phyloP scores from a whole-genome alignment of 2,329 filamentous ascomycete species.

The Cryoendolithus antarcticus region DNA sequence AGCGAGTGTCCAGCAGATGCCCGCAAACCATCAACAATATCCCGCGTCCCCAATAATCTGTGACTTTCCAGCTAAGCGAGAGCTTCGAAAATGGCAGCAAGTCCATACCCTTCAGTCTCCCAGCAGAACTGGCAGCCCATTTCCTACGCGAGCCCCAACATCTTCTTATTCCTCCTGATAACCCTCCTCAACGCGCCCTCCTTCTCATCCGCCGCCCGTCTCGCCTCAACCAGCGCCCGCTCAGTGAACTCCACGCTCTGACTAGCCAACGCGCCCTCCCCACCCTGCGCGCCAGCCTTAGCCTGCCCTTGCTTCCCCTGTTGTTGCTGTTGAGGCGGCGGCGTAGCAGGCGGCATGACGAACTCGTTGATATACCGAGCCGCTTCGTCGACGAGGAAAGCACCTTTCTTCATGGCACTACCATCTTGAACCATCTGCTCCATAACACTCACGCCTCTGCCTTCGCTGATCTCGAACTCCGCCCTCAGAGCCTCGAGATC shows the following conservation, averaged over 20 bases:
- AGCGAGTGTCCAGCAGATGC: too few relatives aligned
- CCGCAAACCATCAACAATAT: too few relatives aligned
- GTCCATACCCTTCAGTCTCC: background rate
- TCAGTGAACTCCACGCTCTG: slow-evolving; percentile 19
- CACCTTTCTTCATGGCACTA: slow-evolving; percentile 22
- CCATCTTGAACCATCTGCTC: slow-evolving; percentile 27
- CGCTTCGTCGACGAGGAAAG: slow-evolving; percentile 26
- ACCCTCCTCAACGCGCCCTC: slow-evolving; percentile 20
- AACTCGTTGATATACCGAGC: slow-evolving; percentile 26
- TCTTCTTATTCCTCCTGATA: slow-evolving; percentile 25
- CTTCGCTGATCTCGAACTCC: slow-evolving; percentile 16
- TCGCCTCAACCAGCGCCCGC: slow-evolving; percentile 19
- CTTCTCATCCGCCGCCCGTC: slow-evolving; percentile 21
- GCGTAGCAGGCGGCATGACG: slow-evolving; percentile 24
- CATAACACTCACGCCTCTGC: slow-evolving; percentile 24
- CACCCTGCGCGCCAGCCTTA: slow-evolving; percentile 4
- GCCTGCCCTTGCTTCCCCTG: slow-evolving; percentile 2
- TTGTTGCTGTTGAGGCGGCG: slow-evolving; percentile 11
- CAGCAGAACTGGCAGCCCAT: too few relatives aligned
- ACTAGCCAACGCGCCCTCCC: slow-evolving; percentile 5
- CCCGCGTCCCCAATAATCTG: too few relatives aligned
- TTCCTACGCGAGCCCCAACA: slow-evolving; percentile 14
- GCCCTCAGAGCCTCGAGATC: slow-evolving; percentile 20
- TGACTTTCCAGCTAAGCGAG: too few relatives aligned
- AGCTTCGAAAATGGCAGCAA: too few relatives aligned